These are phyloP conservation scores for Russula ochroleuca DNA, from an alignment of 768 basidiomycete species.

Conservation along the genomic window DNA sequence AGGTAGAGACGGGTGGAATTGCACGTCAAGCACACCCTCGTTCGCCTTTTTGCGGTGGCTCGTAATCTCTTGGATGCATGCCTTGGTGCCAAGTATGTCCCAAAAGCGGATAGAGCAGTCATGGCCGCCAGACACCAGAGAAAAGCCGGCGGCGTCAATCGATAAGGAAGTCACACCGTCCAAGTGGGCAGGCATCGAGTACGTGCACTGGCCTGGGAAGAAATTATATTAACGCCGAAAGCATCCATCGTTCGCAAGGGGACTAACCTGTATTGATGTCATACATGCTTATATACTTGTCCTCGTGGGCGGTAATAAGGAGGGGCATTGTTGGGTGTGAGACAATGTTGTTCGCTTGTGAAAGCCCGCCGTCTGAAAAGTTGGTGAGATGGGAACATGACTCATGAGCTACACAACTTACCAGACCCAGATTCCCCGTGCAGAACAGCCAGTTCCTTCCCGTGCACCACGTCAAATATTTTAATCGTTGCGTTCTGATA, in stretches of 20 bases:
- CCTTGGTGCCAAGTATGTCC: slow-evolving; percentile 77
- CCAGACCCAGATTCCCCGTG: slow-evolving; percentile 31
- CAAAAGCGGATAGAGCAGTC: slow-evolving; percentile 95
- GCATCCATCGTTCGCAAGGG: background rate
- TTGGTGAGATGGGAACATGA: background rate
- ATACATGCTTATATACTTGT: slow-evolving; percentile 88
- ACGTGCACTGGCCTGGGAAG: slow-evolving; percentile 70
- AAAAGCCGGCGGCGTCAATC: slow-evolving; percentile 82
- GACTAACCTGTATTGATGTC: slow-evolving; percentile 73
- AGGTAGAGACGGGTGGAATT: slow-evolving; percentile 76
- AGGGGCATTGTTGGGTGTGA: slow-evolving; percentile 90
- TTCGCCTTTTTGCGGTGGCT: slow-evolving; percentile 84
- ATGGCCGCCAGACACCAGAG: slow-evolving; percentile 84
- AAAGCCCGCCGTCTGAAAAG: slow-evolving; percentile 62
- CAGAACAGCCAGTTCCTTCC: slow-evolving; percentile 65
- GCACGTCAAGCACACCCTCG: slow-evolving; percentile 87
- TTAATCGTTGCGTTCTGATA: slow-evolving; percentile 87
- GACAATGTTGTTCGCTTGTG: slow-evolving; percentile 80
- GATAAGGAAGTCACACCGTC: slow-evolving; percentile 90
- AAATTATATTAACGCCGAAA: slow-evolving; percentile 2
- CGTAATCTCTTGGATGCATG: slow-evolving; percentile 86
- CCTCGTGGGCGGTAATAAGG: slow-evolving; percentile 88
- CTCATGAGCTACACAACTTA: background rate
- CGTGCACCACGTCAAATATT: slow-evolving; percentile 85
- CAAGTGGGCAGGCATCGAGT: slow-evolving; percentile 86